phyloP scores from a whole-genome alignment of 768 basidiomycete genomes.

The Clitopilus passeckerianus region DNA sequence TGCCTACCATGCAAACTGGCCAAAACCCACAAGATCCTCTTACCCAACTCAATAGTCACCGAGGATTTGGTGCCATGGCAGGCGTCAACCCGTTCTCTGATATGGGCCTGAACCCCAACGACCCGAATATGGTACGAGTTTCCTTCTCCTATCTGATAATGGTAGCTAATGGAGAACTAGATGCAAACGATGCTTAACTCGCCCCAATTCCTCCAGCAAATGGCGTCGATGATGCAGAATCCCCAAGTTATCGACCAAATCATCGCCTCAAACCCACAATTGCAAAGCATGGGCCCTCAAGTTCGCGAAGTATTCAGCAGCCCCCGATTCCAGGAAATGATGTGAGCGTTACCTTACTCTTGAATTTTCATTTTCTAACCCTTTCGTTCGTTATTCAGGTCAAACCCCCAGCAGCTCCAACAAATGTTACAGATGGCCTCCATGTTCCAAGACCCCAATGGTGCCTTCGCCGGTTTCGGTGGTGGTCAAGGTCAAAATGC shows the following conservation, averaged over 20 bases:
- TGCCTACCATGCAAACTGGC: constrained; percentile 88
- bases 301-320: constrained; percentile 76
- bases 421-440: constrained; percentile 73
- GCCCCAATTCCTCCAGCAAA: constrained; percentile 82
- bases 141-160: neutral
- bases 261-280: constrained; percentile 76
- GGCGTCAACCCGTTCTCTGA: constrained; percentile 90
- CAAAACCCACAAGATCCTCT: constrained; percentile 87
- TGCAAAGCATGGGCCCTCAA: constrained; percentile 72
- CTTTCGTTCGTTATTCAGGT: constrained; percentile 29
- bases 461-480: constrained; percentile 31
- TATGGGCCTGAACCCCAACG: constrained; percentile 86
- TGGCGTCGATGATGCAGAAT: constrained; percentile 82
- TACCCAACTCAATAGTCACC: constrained; percentile 73
- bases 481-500: constrained; percentile 12
- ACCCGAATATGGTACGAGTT: constrained; percentile 83
- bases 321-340: constrained; percentile 68
- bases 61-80: constrained; percentile 76
- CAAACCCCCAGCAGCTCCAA: constrained; percentile 75
- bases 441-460: constrained; percentile 28
- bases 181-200: constrained; percentile 83
- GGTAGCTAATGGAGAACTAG: constrained; percentile 27
- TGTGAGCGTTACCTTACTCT: constrained; percentile 41
- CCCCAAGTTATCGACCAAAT: constrained; percentile 88
- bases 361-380: neutral